Evolutionary conservation across 441 rosid genomes (phyloP), one percentile per base, ranked within the genome.

Genomic region (Aquilaria agallochum): DNA sequence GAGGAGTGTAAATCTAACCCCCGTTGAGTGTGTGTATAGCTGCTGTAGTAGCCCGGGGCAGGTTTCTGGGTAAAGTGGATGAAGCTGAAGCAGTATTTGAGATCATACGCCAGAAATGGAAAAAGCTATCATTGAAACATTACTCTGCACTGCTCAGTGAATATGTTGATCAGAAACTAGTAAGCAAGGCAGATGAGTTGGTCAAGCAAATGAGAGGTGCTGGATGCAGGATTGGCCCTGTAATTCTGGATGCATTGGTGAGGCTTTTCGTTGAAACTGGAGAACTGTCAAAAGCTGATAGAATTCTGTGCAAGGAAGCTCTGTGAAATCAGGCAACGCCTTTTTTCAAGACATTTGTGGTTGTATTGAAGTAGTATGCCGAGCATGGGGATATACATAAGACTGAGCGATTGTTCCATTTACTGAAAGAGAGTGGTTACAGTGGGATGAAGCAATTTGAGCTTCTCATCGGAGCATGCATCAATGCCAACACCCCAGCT

Each of bases 261-360:
- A 88, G 47, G 79, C 95, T 94, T n/a, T 78, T 87, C 30, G 93
- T 90, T 45, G 84, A 87, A 72, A 83, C 86, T 0, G 99, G 96
- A 8, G 93, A 90, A 69, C 81, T 86, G 49, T 93, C 85, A 66
- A 89, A 86, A 71, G 96, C 97, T 5, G 92, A 87, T 71, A 76
- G 86, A 7, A 60, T 93, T 65, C 67, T 89, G 75, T 76, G 64
- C 13, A 89, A 84, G 76, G 97, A 91, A 31, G 62, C 77, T 7
- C 66, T 71, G 69, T 81, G 81, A 71, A 86, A 72, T 59, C 68
- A 66, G 36, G 10, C 69, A 59, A 84, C 76, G 76, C 96, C 94
- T 51, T 56, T 86, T 83, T 87, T 78, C 70, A 75, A 2, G 60
- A 81, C 96, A 0, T 89, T 66, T 79, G 78, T 78, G 76, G 15